These are phyloP conservation scores for Leptographium procerum DNA, from an alignment of 2,329 filamentous ascomycete species.

Conservation along the genomic window DNA sequence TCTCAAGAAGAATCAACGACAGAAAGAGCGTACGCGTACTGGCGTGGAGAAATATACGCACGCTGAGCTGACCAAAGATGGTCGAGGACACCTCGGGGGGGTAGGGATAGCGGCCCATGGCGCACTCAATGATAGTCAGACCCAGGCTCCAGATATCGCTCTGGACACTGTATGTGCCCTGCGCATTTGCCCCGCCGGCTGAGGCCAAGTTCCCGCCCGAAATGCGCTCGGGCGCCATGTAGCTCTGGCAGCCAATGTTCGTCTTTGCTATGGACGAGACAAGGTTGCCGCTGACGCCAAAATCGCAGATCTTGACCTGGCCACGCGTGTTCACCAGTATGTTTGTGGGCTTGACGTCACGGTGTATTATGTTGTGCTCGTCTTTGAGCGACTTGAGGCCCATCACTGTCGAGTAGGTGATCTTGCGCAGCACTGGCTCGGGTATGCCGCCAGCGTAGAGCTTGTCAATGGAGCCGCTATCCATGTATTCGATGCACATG, in stretches of 20 bases:
- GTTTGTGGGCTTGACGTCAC: slow-evolving; percentile 98
- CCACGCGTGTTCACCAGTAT: slow-evolving; percentile 83
- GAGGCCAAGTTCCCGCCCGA: slow-evolving; percentile 72
- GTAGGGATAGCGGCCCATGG: slow-evolving; percentile 88
- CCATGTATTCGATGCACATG: slow-evolving; percentile 99
- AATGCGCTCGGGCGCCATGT: slow-evolving; percentile 97
- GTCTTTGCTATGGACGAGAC: slow-evolving; percentile 97
- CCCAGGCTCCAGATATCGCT: slow-evolving; percentile 97
- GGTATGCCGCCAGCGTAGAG: slow-evolving; percentile 84
- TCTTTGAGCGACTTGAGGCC: slow-evolving; percentile 91
- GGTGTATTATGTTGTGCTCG: slow-evolving; percentile 97
- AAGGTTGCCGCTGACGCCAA: slow-evolving; percentile 91
- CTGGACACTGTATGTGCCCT: slow-evolving; percentile 92
- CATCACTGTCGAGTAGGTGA: slow-evolving; percentile 80
- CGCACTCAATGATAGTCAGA: slow-evolving; percentile 90
- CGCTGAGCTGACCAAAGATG: slow-evolving; percentile 93
- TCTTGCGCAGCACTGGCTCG: slow-evolving; percentile 78
- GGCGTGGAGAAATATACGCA: slow-evolving; percentile 39
- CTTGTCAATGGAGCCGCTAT: slow-evolving; percentile 95
- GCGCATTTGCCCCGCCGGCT: slow-evolving; percentile 52
- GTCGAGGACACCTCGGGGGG: slow-evolving; percentile 96
- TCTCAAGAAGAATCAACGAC: too few relatives aligned
- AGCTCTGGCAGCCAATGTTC: slow-evolving; percentile 97
- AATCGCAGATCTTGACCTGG: slow-evolving; percentile 97
- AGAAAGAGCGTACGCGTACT: not conserved